Percentiles rank a stretch among this genome's conserved stretches.
phyloP scores from a whole-genome alignment of 352 stramenopile species.

The Globisporangium paddicum region DNA sequence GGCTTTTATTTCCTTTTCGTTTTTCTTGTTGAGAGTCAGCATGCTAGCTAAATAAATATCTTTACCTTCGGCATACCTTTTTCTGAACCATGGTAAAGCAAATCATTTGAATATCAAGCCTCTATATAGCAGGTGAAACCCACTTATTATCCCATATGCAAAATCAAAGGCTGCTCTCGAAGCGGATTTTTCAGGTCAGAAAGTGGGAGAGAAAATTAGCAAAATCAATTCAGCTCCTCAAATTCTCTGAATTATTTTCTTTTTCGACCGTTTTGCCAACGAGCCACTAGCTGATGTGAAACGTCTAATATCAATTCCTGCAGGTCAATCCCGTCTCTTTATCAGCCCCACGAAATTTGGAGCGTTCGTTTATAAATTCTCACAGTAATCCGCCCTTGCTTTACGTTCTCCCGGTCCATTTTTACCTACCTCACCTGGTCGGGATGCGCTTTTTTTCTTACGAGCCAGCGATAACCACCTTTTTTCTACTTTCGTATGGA shows the following conservation, averaged over 20 bases:
- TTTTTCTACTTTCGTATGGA: constrained; percentile 10
- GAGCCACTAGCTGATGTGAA: neutral
- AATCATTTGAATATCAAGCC: too few species aligned
- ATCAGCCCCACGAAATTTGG: neutral
- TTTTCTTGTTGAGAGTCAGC: too few species aligned
- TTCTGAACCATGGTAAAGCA: too few species aligned
- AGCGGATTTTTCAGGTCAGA: too few species aligned
- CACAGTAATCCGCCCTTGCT: neutral
- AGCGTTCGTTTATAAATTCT: neutral
- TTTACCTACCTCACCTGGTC: neutral
- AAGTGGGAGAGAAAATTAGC: neutral
- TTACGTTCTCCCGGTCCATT: neutral
- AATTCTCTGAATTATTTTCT: neutral
- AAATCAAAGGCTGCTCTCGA: too few species aligned
- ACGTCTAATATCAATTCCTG: neutral
- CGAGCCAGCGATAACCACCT: neutral
- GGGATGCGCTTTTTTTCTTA: neutral
- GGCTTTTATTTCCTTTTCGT: too few species aligned
- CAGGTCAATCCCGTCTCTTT: neutral
- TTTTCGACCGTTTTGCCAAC: neutral
- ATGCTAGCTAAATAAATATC: too few species aligned
- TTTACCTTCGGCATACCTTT: too few species aligned
- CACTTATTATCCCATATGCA: too few species aligned
- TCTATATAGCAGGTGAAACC: too few species aligned
- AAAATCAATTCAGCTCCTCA: neutral